Percentiles rank a stretch among this genome's conserved stretches.
Conservation (phyloP, 2,329 filamentous ascomycete genomes). For the Plenodomus tracheiphilus region DNA sequence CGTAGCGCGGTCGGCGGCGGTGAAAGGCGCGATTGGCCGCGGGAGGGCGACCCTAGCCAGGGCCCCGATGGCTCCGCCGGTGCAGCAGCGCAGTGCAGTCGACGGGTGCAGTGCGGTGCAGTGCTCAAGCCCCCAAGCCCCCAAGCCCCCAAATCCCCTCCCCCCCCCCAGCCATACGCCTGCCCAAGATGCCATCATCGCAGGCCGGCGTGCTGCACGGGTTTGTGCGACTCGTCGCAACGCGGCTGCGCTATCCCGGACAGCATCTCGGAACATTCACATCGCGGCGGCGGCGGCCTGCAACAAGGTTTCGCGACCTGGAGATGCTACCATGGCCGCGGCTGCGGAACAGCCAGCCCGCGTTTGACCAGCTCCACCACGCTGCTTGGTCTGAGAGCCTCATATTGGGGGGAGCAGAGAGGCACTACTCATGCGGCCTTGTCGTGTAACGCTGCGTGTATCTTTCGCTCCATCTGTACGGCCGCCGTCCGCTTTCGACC, state of each 20-base stretch:
- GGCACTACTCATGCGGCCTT: slow-evolving; percentile 27
- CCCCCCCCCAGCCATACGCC: neutral
- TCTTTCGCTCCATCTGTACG: slow-evolving; percentile 41
- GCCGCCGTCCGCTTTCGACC: slow-evolving; percentile 35
- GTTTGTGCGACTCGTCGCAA: slow-evolving; percentile 33
- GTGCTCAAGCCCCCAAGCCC: too few relatives aligned
- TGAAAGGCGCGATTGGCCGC: slow-evolving; percentile 21
- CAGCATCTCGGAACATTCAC: slow-evolving; percentile 26
- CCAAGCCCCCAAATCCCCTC: too few relatives aligned
- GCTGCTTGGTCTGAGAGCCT: slow-evolving; percentile 29
- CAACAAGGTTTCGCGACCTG: slow-evolving; percentile 43
- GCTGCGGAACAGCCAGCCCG: slow-evolving; percentile 48
- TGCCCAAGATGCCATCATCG: slow-evolving; percentile 19
- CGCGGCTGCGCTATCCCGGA: slow-evolving; percentile 19
- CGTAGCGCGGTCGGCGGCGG: slow-evolving; percentile 12
- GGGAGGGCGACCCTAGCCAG: slow-evolving; percentile 1
- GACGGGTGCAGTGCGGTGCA: too few relatives aligned
- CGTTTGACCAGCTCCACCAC: slow-evolving; percentile 43
- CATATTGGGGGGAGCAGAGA: slow-evolving; percentile 30
- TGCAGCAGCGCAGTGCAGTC: neutral
- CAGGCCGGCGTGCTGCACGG: slow-evolving; percentile 20
- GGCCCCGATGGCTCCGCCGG: neutral
- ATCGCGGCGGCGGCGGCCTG: slow-evolving; percentile 22
- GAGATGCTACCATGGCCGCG: slow-evolving; percentile 49
- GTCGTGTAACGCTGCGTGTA: slow-evolving; percentile 38